Evolutionary conservation across 2,329 filamentous ascomycete genomes (phyloP), one percentile per base, ranked within the genome.

Genomic region (Microsporum canis): DNA sequence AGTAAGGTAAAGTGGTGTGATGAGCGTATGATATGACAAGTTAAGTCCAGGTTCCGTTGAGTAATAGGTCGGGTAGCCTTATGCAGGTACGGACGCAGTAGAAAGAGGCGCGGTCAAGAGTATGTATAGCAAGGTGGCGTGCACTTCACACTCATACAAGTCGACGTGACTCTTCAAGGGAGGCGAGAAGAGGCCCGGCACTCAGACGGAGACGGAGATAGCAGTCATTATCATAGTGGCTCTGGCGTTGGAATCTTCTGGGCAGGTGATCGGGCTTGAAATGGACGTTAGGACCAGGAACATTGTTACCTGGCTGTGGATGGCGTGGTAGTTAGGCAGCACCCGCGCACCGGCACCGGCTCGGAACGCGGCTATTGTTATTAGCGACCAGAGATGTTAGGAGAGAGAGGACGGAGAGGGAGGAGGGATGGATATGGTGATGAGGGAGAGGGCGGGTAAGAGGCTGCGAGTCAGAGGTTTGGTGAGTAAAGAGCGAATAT

Each of bases 401-500:
- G 23, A 43, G 17, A n/a, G 53, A 27, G 23, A 43, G n/a, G 53
- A 49, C 43, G 43, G 43, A 29, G 27, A 10, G 3, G 10, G 41
- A 38, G 8, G 59, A 29, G 38, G 38, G 31, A 36, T 45, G 38
- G 17, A 12, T 41, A 23, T 23, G 17, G 17, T 23, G 17, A 23
- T 41, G 36, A 36, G 43, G 38, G 34, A 38, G 43, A 47, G 33
- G 34, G 59, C 23, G 56, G 39, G 49, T 43, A 47, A 56, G 55
- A 59, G 53, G 60, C 33, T 27, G 47, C 53, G 29, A 56, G 63
- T 43, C 47, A 43, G 39, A 14, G 39, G 14, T 23, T 23, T 23
- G 17, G 17, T 23, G 17, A 23, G 17, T 23, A 23, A 60, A 17
- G 39, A 12, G 10, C 12, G 10, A 43, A 5, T 49, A 62, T 23